Evolutionary conservation across 2,329 filamentous ascomycete species (phyloP), one percentile per base, ranked within the genome.

Genomic region (Trematosphaeria pertusa): DNA sequence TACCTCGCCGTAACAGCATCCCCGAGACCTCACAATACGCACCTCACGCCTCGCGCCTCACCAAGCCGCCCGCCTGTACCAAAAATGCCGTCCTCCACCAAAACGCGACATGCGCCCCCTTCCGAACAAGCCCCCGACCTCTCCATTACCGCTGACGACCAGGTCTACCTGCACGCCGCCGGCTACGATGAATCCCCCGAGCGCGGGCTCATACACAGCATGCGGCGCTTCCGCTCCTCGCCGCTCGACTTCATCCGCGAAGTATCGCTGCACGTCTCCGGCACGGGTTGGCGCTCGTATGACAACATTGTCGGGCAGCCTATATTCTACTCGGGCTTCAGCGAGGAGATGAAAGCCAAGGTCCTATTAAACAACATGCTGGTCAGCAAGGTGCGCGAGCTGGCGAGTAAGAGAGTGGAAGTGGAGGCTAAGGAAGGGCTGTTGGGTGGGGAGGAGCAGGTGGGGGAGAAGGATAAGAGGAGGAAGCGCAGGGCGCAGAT

Each of bases 241-340:
- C 85, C 85, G 1, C 75, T 87, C 54, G 81, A 91, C 55, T 97
- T 97, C 70, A 84, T 97, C 21, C 90, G 91, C 58, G 94, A 99
- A 77, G 87, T 99, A 24, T 94, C 89, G 36, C 81, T 96, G 24
- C 92, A 97, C 73, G 88, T 97, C 54, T 93, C 91, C 10, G 94
- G 94, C 43, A 88, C 89, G 39, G 93, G 92, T 69, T 99, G 94
- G 94, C 89, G 94, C 51, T 90, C 89, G 50, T 99, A 99, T 76
- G 91, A 97, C 66, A 79, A 88, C 52, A 82, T 92, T 53, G 87
- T 97, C 61, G 94, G 94, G 17, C 92, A 96, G 70, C 91, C 91
- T 8, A 87, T 97, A 54, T 97, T 93, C 76, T 99, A 97, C 72
- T 76, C 87, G 0, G 94, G 94, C 19, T 99, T 96, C 74, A 87